Base-by-base conservation (phyloP, 352 stramenopile genomes). In the Pythium utonaiense region DNA sequence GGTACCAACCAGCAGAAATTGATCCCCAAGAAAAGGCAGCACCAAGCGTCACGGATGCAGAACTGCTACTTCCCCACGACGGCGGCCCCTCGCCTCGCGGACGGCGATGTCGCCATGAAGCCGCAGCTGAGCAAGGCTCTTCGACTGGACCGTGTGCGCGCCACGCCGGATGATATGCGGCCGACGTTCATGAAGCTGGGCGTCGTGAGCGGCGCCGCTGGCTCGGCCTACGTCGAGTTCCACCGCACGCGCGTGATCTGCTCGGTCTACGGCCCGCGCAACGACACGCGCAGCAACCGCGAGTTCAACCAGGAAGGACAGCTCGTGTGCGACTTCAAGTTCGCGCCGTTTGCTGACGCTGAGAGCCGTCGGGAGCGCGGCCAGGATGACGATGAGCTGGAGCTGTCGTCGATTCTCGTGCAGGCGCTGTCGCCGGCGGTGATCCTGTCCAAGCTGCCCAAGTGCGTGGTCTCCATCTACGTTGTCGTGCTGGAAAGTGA, bases 211-310 rank as follows among this genome's bases (percentile, higher is more conserved):
- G 78, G 89, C 47, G 88, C 89, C 12, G 67, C 86, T 0, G 90
- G 90, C 21, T 97, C 90, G 9, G 88, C 90, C 16, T 97, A 96
- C 62, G 81, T 97, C 60, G 86, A 97, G 56, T 66, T 96, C 42
- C 75, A 86, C 53, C 85, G 89, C 53, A 97, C 89, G 30, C 87
- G 86, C 40, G 85, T 97, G 25, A 62, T 97, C 6, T 95, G 86
- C 58, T 84, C 87, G 5, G 89, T 97, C 25, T 96, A 96, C 57
- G 90, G 89, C 2, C 89, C 89, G 22, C 84, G 86, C 28, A 91
- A 80, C 38, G 80, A 92, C 65, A 84, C 86, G 41, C 77, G 77
- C 38, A 73, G 76, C 62, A 81, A 80, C 40, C 72, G 80, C 16
- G 80, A 92, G 69, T 96, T 96, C 65, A 95, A 72, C 60, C 86